Conservation (phyloP, 2,329 filamentous ascomycete species). For the Verticillium isaacii region DNA sequence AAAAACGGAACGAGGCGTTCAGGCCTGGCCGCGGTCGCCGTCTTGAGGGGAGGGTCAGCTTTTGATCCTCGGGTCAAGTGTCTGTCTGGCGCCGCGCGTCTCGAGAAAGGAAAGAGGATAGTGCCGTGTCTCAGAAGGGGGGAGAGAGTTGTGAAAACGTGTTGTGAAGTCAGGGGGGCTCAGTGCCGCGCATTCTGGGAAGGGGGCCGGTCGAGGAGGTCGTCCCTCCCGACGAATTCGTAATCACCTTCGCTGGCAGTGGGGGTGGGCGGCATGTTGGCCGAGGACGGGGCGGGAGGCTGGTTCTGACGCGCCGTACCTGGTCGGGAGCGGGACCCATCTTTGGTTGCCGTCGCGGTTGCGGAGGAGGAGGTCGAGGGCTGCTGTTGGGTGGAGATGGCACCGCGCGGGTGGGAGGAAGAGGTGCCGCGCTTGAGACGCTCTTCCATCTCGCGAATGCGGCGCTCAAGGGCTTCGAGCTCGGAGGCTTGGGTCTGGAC, state of each 20-base stretch:
- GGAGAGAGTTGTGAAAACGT: neutral
- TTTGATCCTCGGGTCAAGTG: neutral
- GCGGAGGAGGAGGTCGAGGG: neutral
- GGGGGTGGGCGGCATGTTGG: slow-evolving; percentile 56
- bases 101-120: neutral
- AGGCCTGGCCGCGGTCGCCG: slow-evolving; percentile 30
- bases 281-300: slow-evolving; percentile 46
- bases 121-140: neutral
- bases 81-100: neutral
- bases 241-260: slow-evolving; percentile 61
- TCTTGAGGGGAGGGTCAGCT: slow-evolving; percentile 19
- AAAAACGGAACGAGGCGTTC: slow-evolving; percentile 7
- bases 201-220: slow-evolving; percentile 13
- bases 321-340: slow-evolving; percentile 39
- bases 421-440: slow-evolving; percentile 49
- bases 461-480: slow-evolving; percentile 79
- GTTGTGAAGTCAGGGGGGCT: slow-evolving; percentile 4
- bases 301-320: slow-evolving; percentile 46
- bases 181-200: neutral
- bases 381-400: slow-evolving; percentile 10
- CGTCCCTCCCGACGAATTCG: slow-evolving; percentile 17
- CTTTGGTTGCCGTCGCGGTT: slow-evolving; percentile 20
- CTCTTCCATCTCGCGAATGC: slow-evolving; percentile 79
- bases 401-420: slow-evolving; percentile 13
- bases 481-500: slow-evolving; percentile 72